Evolutionary conservation across 164 flowering plant species (phyloP).

Genomic region (Chimonanthus salicifolius): DNA sequence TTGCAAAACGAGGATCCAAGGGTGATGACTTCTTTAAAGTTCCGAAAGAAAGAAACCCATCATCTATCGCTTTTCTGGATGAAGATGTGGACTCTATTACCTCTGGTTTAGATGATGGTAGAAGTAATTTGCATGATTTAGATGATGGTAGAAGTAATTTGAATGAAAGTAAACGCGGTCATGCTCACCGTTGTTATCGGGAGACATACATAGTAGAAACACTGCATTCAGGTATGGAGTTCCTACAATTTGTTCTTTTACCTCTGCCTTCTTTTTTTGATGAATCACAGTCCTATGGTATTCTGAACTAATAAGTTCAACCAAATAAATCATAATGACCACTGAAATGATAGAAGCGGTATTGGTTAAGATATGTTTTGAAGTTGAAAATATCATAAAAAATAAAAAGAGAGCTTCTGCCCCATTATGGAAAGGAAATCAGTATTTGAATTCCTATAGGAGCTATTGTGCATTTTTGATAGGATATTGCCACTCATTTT

Average conservation of each 20-base stretch:
- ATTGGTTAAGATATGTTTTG: no score
- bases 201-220: conserved; percentile 30
- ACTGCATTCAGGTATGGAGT: conserved; percentile 37
- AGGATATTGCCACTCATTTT: no score
- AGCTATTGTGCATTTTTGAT: no score
- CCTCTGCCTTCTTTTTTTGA: no score
- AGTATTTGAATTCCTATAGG: no score
- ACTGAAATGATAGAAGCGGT: no score
- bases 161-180: conserved; percentile 14
- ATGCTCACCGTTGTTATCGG: conserved; percentile 52
- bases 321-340: no score
- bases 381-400: no score
- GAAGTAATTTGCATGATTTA: conserved; percentile 13
- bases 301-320: no score
- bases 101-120: conserved; percentile 41
- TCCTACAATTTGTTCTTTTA: background rate
- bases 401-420: no score
- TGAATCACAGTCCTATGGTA: no score
- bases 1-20: conserved; percentile 53
- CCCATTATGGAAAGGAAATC: no score
- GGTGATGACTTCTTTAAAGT: conserved; percentile 56
- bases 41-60: conserved; percentile 48
- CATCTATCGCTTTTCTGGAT: conserved; percentile 47
- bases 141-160: conserved; percentile 32
- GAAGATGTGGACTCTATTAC: conserved; percentile 48